These are phyloP conservation scores for Cladophialophora exuberans DNA, from an alignment of 2,329 filamentous ascomycete genomes.

Conservation along the genomic window DNA sequence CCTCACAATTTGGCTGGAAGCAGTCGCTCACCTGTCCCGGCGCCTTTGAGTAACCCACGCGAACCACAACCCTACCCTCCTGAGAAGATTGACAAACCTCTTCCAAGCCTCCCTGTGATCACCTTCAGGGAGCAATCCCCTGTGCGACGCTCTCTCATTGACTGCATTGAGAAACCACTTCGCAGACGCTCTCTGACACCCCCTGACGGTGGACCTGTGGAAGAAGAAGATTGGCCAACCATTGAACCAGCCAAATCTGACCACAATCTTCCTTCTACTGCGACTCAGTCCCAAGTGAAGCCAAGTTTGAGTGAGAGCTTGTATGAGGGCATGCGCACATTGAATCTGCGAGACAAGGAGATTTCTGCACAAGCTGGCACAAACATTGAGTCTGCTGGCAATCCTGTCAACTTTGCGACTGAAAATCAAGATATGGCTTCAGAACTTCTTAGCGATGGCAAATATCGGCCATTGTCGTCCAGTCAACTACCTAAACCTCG, in stretches of 20 bases:
- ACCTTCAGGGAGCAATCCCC: conserved; percentile 31
- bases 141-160: conserved; percentile 35
- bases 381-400: neutral
- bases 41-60: neutral
- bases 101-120: conserved; percentile 37
- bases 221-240: conserved; percentile 37
- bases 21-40: conserved; percentile 10
- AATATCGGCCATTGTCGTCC: conserved; percentile 18
- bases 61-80: neutral
- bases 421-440: neutral
- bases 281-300: conserved; percentile 13
- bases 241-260: conserved; percentile 26
- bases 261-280: neutral
- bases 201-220: conserved; percentile 6
- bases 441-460: neutral
- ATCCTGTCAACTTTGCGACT: neutral
- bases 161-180: conserved; percentile 36
- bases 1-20: conserved; percentile 7
- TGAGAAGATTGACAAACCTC: conserved; percentile 33
- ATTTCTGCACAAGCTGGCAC: neutral
- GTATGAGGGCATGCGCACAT: conserved; percentile 28
- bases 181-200: conserved; percentile 31
- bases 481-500: conserved; percentile 27
- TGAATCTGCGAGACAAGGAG: conserved; percentile 23
- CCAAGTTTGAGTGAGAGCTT: conserved; percentile 30